Evolutionary conservation across 345 rosid species (phyloP).

Genomic region (Pugionium cornutum): DNA sequence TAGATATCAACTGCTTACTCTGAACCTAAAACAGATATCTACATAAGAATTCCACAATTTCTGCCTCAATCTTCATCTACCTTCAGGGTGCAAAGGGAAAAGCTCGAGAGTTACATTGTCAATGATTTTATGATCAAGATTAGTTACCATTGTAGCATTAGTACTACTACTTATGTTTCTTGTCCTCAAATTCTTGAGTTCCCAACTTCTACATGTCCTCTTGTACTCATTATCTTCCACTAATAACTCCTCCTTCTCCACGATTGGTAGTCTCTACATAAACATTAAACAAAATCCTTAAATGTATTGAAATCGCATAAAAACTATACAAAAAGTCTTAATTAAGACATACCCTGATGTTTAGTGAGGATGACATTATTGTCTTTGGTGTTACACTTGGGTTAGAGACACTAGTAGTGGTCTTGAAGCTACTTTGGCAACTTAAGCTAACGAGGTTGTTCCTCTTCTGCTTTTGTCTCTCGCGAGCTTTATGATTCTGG

Average conservation of each 20-base stretch:
- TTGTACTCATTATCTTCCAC: conserved; percentile 66
- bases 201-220: conserved; percentile 92
- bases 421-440: conserved; percentile 22
- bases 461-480: conserved; percentile 48
- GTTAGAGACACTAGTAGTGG: conserved; percentile 34
- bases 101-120: conserved; percentile 82
- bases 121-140: conserved; percentile 21
- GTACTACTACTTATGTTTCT: conserved; percentile 44
- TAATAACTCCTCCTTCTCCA: conserved; percentile 38
- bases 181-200: conserved; percentile 63
- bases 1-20: conserved; percentile 29
- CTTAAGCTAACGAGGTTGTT: not conserved
- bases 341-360: conserved; percentile 14
- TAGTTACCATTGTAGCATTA: conserved; percentile 29
- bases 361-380: conserved; percentile 22
- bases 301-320: not conserved
- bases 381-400: conserved; percentile 11
- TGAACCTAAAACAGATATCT: conserved; percentile 33
- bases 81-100: conserved; percentile 95
- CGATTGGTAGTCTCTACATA: conserved; percentile 43
- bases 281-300: not conserved
- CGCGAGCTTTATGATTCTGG: conserved; percentile 98
- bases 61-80: conserved; percentile 48
- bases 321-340: not conserved
- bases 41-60: conserved; percentile 37